Evolutionary conservation across 2,329 filamentous ascomycete genomes (phyloP), one percentile per base, ranked within the genome.

Genomic region (Fusarium fujikuroi): DNA sequence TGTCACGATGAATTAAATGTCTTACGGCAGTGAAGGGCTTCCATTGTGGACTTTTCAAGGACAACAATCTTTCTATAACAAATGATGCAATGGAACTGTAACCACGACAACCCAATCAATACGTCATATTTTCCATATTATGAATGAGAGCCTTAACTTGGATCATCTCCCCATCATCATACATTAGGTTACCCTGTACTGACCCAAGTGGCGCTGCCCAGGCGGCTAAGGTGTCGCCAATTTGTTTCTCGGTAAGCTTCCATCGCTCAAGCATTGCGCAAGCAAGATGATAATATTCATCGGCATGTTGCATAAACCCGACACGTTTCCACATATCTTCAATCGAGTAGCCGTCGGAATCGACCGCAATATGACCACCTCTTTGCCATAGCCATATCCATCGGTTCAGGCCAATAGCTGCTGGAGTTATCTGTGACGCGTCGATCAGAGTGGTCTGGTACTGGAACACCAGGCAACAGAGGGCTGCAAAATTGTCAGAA

Each of bases 301-400:
- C 9, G 1, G 54, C 40, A 4, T 58, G 19, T 10, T 46, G 54
- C 54, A 58, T 58, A 3, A 46, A 58, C 0, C 54, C 42, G 9
- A 47, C 7, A 1, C 54, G 54, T 12, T 58, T 23, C 54, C 54
- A 58, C n/a, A 36, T 32, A 18, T 7, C 7, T 6, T 44, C 30
- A 36, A 12, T 3, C 2, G 9, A 16, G n/a, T 21, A 21, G 10
- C 4, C 11, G 5, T 46, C 40, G 5, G 40, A 28, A 37, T 16
- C n/a, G 9, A 12, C 3, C 7, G 16, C 19, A 0, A 4, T 4
- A 12, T 36, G 8, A 5, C 5, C 14, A 5, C 30, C 30, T 15
- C 9, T 18, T n/a, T 19, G 40, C 40, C 54, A 58, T 1, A 58
- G 2, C 54, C 54, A 37, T 6, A 30, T 14, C 54, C 54, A 58